Conservation (phyloP, 176 grass and related monocot genomes). For the Musa troglodytarum region DNA sequence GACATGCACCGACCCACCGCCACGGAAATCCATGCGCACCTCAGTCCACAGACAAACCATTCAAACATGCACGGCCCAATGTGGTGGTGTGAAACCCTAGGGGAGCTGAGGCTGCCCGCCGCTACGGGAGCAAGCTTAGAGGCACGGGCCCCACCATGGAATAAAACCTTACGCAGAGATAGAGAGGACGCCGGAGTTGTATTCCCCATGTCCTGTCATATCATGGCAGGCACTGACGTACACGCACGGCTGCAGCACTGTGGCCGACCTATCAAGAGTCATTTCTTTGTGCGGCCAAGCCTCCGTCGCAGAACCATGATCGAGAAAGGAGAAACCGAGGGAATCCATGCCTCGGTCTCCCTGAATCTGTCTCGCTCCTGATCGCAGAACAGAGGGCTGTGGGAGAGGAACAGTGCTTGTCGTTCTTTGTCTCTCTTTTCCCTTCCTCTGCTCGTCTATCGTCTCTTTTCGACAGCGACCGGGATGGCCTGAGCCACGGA, state of each 20-base stretch:
- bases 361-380: no score
- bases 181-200: not conserved
- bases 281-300: not conserved
- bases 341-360: slow-evolving; percentile 6
- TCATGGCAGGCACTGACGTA: slow-evolving; percentile 9
- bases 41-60: not conserved
- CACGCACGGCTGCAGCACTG: not conserved
- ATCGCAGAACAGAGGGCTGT: not conserved
- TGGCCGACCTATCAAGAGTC: not conserved
- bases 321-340: not conserved
- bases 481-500: not conserved
- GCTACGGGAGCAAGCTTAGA: not conserved
- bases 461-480: slow-evolving; percentile 11
- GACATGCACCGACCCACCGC: not conserved
- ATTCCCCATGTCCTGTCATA: not conserved
- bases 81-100: slow-evolving; percentile 2
- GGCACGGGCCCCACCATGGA: no score
- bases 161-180: not conserved
- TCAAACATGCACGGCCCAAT: not conserved
- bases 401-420: not conserved
- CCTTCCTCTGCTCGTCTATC: not conserved
- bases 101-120: not conserved
- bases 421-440: not conserved
- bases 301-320: slow-evolving; percentile 5
- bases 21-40: not conserved